Conservation (phyloP, 257 asterid species). For the Penstemon davidsonii region DNA sequence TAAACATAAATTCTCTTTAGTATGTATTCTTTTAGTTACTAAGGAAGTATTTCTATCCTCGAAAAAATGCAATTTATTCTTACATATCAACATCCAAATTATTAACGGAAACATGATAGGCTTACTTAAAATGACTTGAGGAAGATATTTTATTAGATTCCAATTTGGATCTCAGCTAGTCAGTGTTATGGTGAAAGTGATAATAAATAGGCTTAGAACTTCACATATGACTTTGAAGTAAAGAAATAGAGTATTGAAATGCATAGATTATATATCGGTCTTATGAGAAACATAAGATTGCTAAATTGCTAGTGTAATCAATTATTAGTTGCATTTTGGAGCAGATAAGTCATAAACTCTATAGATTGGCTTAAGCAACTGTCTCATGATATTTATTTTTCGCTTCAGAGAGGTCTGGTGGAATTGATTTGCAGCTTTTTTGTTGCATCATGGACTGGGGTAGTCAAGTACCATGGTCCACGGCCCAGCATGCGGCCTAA, state of each 20-base stretch:
- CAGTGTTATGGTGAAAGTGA: conserved; percentile 3
- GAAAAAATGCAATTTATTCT: too few relatives aligned
- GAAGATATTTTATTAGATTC: conserved; percentile 13
- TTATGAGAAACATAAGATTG: neutral
- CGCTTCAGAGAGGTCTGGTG: conserved; percentile 76
- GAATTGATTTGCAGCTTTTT: conserved; percentile 97
- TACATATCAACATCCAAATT: too few relatives aligned
- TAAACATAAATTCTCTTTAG: too few relatives aligned
- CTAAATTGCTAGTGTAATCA: conserved; percentile 11
- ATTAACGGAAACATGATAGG: too few relatives aligned
- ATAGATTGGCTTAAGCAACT: conserved; percentile 16
- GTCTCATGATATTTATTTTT: conserved; percentile 28
- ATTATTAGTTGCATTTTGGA: neutral
- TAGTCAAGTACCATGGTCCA: conserved; percentile 97
- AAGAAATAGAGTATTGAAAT: neutral
- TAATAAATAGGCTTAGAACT: neutral
- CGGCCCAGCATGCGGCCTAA: conserved; percentile 96
- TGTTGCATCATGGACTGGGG: conserved; percentile 99
- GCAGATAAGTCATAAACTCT: conserved; percentile 13
- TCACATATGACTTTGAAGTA: neutral
- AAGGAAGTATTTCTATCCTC: too few relatives aligned
- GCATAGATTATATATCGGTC: neutral
- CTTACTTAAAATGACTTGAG: neutral
- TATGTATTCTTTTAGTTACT: too few relatives aligned
- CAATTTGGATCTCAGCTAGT: conserved; percentile 18